phyloP scores from a whole-genome alignment of 164 flowering plant genomes.

The grape (Vitis vinifera) region DNA sequence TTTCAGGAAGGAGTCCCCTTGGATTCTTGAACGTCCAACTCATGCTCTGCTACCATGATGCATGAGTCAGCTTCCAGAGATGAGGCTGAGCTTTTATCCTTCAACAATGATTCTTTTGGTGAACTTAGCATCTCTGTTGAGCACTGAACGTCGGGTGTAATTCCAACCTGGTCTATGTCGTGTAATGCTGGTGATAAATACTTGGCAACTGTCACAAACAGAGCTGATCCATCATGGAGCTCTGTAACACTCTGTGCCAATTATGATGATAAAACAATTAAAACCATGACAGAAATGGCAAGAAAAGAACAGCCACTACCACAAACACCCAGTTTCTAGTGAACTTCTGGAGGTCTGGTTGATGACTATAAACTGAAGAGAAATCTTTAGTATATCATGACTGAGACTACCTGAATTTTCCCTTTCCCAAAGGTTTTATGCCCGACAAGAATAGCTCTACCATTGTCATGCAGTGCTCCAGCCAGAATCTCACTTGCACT shows the following conservation, averaged over 20 bases:
- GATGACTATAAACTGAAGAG: no score
- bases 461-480: slow-evolving; percentile 95
- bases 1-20: slow-evolving; percentile 81
- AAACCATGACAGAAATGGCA: no score
- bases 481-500: slow-evolving; percentile 98
- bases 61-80: slow-evolving; percentile 90
- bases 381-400: no score
- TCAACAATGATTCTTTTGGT: slow-evolving; percentile 35
- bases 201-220: slow-evolving; percentile 92
- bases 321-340: no score
- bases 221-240: slow-evolving; percentile 90
- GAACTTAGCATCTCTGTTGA: slow-evolving; percentile 70
- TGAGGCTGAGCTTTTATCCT: slow-evolving; percentile 36
- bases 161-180: slow-evolving; percentile 92
- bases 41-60: slow-evolving; percentile 91
- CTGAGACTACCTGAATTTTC: slow-evolving; percentile 76
- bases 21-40: slow-evolving; percentile 73
- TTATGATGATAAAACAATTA: no score
- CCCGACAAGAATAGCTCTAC: slow-evolving; percentile 90
- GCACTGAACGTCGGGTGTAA: slow-evolving; percentile 88
- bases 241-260: slow-evolving; percentile 86
- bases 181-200: slow-evolving; percentile 89
- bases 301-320: no score
- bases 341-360: no score
- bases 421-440: slow-evolving; percentile 95